Conservation (phyloP, 805 yeast genomes). For the Myxozyma lipomycoides region DNA sequence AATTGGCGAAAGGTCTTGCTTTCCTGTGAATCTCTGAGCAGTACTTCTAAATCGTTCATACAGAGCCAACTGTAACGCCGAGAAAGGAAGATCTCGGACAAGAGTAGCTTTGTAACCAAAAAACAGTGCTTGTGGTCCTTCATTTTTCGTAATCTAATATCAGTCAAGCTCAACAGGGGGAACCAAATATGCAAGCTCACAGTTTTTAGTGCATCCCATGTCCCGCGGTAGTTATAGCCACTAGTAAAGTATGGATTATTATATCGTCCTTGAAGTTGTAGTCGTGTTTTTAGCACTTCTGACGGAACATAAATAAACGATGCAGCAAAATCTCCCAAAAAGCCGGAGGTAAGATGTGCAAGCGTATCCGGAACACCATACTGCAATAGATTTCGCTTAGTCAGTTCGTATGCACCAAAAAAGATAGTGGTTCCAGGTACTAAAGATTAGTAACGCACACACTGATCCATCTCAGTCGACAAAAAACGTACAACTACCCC, state of each 20-base stretch:
- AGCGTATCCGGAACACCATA: conserved; percentile 70
- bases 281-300: conserved; percentile 87
- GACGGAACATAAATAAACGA: conserved; percentile 90
- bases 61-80: conserved; percentile 93
- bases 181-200: conserved; percentile 3
- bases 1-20: conserved; percentile 38
- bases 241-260: conserved; percentile 74
- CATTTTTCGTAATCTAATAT: conserved; percentile 49
- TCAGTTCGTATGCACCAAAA: conserved; percentile 81
- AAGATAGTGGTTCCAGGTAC: conserved; percentile 92
- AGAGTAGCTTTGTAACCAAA: conserved; percentile 94
- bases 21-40: conserved; percentile 36
- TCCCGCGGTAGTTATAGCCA: conserved; percentile 82
- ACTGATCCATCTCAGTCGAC: not conserved
- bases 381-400: conserved; percentile 66
- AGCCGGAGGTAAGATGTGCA: conserved; percentile 78
- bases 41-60: conserved; percentile 45
- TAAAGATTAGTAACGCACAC: conserved; percentile 30
- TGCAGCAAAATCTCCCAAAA: conserved; percentile 88
- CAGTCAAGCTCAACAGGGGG: not conserved
- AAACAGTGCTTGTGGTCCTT: conserved; percentile 73
- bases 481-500: conserved; percentile 54
- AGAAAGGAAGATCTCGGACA: conserved; percentile 88
- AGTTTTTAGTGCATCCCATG: conserved; percentile 63
- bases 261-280: conserved; percentile 85